phyloP scores from a whole-genome alignment of 2,329 filamentous ascomycete genomes.

The Paracorniculantispora psalliotae region DNA sequence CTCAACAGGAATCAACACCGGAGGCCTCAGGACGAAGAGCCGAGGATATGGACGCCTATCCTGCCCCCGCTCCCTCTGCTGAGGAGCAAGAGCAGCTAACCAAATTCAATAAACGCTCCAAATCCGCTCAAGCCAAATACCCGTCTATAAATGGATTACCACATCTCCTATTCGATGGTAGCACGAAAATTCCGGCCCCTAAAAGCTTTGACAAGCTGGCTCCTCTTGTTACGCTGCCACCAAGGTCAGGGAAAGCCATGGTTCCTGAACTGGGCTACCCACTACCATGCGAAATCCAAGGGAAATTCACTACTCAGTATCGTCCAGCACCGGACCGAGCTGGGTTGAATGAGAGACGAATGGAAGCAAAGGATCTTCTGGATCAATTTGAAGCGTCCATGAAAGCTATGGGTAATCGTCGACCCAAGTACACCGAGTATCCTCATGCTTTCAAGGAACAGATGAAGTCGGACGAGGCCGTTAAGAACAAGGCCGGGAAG shows the following conservation, averaged over 20 bases:
- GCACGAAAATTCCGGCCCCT: constrained; percentile 37
- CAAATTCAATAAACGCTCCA: constrained; percentile 34
- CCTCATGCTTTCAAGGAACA: constrained; percentile 44
- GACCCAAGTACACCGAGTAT: constrained; percentile 44
- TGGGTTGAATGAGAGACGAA: constrained; percentile 37
- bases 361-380: constrained; percentile 35
- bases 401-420: constrained; percentile 36
- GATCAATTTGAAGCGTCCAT: constrained; percentile 39
- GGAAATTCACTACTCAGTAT: constrained; percentile 37
- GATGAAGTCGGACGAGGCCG: constrained; percentile 40
- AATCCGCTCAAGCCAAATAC: constrained; percentile 33
- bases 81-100: constrained; percentile 33
- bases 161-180: constrained; percentile 33
- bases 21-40: constrained; percentile 27
- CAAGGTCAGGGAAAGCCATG: constrained; percentile 34
- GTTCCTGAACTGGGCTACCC: constrained; percentile 34
- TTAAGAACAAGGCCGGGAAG: constrained; percentile 42
- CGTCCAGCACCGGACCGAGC: constrained; percentile 34
- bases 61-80: constrained; percentile 26
- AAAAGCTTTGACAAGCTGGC: constrained; percentile 43
- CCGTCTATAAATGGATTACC: constrained; percentile 36
- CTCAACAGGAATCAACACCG: constrained; percentile 23
- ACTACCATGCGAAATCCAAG: constrained; percentile 41
- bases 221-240: constrained; percentile 37
- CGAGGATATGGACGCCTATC: constrained; percentile 31